Percentiles rank a stretch among this genome's conserved stretches.
These are phyloP conservation scores for Spizellomyces punctatus DNA, from an alignment of 192 early-diverging fungal species.

Conservation along the genomic window DNA sequence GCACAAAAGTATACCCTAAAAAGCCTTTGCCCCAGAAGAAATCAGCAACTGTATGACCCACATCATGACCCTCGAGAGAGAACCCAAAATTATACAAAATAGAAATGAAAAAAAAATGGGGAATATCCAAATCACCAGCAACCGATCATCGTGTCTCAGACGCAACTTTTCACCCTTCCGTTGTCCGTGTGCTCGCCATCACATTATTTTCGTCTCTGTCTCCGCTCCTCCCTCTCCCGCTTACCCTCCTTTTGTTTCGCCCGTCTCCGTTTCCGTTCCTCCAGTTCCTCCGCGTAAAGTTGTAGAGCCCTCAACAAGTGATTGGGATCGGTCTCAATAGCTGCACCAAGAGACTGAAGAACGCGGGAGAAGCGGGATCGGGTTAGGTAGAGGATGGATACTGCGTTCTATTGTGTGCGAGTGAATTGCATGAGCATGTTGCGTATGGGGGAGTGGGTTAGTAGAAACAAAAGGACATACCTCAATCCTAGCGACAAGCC, in stretches of 20 bases:
- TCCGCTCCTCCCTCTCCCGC: background rate
- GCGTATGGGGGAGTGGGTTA: too few relatives aligned
- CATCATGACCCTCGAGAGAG: too few relatives aligned
- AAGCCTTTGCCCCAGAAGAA: too few relatives aligned
- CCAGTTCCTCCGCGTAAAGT: constrained; percentile 53
- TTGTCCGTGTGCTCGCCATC: background rate
- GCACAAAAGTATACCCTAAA: too few relatives aligned
- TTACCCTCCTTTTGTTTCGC: background rate
- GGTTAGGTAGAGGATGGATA: constrained; percentile 63
- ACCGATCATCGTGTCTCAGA: too few relatives aligned
- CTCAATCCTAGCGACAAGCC: constrained; percentile 25
- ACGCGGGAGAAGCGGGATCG: constrained; percentile 57
- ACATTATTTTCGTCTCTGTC: background rate
- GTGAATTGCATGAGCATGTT: background rate
- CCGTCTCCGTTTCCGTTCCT: constrained; percentile 22
- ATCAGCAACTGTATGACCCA: too few relatives aligned
- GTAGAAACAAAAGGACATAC: constrained; percentile 40
- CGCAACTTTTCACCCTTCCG: background rate
- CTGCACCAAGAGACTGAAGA: constrained; percentile 60
- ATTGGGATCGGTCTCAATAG: constrained; percentile 59
- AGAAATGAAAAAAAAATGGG: too few relatives aligned
- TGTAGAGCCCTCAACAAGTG: constrained; percentile 66
- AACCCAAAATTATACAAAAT: too few relatives aligned
- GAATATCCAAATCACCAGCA: too few relatives aligned
- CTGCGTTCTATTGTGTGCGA: constrained; percentile 54